Base-by-base conservation (phyloP, 2,329 filamentous ascomycete genomes). In the Akanthomyces dipterigenus region DNA sequence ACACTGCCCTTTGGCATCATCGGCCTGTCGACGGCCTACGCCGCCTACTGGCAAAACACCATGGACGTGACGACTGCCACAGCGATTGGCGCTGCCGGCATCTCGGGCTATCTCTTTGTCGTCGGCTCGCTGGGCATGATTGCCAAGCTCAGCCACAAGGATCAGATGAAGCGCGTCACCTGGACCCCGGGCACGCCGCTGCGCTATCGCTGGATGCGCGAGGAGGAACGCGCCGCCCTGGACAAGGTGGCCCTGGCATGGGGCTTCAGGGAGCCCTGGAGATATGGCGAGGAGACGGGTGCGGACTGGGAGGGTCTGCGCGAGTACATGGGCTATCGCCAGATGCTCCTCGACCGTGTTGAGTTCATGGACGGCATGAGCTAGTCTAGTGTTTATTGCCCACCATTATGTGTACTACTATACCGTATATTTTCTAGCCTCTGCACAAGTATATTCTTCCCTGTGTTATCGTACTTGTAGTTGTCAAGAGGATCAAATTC, bases 131-230 rank as follows among this genome's bases (percentile, higher is more conserved):
- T 98, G 58, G 95, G 93, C 3, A 77, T 95, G 46, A 85, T 98
- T 42, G 91, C 93, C 9, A 79, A 96, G 63, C 87, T 91, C 28
- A 97, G 93, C 38, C 82, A 88, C 63, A 97, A 97, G 74, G 93
- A 98, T 72, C 92, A 98, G 75, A 96, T 97, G 90, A 88, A 89
- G 69, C 86, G 95, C 22, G 91, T 98, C 5, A 93, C 91, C 2
- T 99, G 95, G 95, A 82, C 88, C 9, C 85, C 86, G 0, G 95
- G 95, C 12, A 88, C 91, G 38, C 88, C 90, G 24, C 77, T 98
- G 65, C 83, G 89, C 64, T 83, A 91, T 69, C 84, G 95, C 16
- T 98, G 93, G 90, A 73, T 96, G 59, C 82, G 91, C 38, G 95
- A 98, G 72, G 92, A 96, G 65, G 93, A 99, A 78, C 82, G 95